Percentiles rank a stretch among this genome's conserved stretches.
Evolutionary conservation across 2,329 filamentous ascomycete species (phyloP).

Genomic region (Fusarium torulosum): DNA sequence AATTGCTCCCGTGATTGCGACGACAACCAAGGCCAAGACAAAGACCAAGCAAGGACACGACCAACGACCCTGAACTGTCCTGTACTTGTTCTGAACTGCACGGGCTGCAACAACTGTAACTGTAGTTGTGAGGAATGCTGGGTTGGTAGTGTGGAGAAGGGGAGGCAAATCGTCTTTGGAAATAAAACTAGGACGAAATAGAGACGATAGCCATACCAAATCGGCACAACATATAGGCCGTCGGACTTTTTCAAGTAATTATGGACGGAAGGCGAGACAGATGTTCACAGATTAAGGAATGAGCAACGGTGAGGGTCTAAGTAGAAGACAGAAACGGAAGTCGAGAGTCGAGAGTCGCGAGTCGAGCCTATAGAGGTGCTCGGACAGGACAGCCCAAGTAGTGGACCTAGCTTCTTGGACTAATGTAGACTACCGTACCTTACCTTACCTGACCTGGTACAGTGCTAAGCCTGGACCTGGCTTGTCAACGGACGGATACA

Average conservation of each 20-base stretch:
- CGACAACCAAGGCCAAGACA: slow-evolving; percentile 11
- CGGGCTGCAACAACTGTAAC: neutral
- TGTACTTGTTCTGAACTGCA: slow-evolving; percentile 6
- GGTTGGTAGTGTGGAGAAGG: slow-evolving; percentile 12
- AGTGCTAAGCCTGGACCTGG: neutral
- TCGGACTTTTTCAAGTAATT: slow-evolving; percentile 16
- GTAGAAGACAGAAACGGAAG: slow-evolving; percentile 33
- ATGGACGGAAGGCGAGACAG: slow-evolving; percentile 1
- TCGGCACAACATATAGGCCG: neutral
- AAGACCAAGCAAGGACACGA: slow-evolving; percentile 12
- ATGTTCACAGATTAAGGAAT: slow-evolving; percentile 18
- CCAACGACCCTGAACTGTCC: slow-evolving; percentile 8
- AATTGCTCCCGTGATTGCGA: slow-evolving; percentile 29
- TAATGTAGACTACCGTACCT: neutral
- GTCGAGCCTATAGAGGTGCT: slow-evolving; percentile 9
- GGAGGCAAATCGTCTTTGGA: neutral
- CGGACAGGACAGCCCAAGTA: slow-evolving; percentile 33
- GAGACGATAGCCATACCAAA: slow-evolving; percentile 12
- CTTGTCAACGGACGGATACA: neutral
- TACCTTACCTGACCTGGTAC: neutral
- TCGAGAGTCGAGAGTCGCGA: neutral
- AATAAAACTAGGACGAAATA: neutral
- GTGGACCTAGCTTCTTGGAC: slow-evolving; percentile 29
- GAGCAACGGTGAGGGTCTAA: slow-evolving; percentile 22
- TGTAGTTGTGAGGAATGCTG: slow-evolving; percentile 2